These are phyloP conservation scores for Alternaria solani DNA, from an alignment of 2,329 filamentous ascomycete species.

Conservation along the genomic window DNA sequence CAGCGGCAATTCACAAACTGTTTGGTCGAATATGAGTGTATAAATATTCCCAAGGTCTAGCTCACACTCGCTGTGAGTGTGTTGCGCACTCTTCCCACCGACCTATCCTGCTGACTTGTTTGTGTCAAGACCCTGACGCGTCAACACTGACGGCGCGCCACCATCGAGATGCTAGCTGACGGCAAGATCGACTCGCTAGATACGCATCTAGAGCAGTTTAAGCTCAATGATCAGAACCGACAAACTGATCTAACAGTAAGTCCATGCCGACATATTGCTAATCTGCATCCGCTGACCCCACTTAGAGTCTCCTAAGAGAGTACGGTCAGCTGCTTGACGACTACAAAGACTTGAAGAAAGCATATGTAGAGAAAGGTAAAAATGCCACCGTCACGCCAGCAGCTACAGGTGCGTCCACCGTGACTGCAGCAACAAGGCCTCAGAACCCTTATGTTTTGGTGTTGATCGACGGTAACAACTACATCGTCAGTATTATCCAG, in stretches of 20 bases:
- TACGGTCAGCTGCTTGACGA: constrained; percentile 60
- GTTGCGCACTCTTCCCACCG: not conserved
- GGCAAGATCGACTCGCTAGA: constrained; percentile 37
- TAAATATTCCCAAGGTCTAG: not conserved
- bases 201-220: constrained; percentile 41
- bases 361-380: constrained; percentile 64
- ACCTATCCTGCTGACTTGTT: not conserved
- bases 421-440: constrained; percentile 33
- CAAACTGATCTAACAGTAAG: constrained; percentile 31
- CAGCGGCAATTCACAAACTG: constrained; percentile 1
- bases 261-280: not conserved
- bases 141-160: constrained; percentile 5
- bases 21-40: not conserved
- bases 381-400: constrained; percentile 53
- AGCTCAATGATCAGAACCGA: constrained; percentile 29
- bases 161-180: constrained; percentile 33
- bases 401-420: constrained; percentile 26
- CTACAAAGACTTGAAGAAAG: constrained; percentile 64
- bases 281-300: constrained; percentile 16
- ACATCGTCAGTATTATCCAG: constrained; percentile 46
- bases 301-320: constrained; percentile 47
- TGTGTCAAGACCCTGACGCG: not conserved
- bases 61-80: not conserved
- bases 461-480: constrained; percentile 69
- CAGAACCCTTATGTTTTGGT: constrained; percentile 68